These are phyloP conservation scores for Stagonosporopsis vannaccii DNA, from an alignment of 2,329 filamentous ascomycete species.

Conservation along the genomic window DNA sequence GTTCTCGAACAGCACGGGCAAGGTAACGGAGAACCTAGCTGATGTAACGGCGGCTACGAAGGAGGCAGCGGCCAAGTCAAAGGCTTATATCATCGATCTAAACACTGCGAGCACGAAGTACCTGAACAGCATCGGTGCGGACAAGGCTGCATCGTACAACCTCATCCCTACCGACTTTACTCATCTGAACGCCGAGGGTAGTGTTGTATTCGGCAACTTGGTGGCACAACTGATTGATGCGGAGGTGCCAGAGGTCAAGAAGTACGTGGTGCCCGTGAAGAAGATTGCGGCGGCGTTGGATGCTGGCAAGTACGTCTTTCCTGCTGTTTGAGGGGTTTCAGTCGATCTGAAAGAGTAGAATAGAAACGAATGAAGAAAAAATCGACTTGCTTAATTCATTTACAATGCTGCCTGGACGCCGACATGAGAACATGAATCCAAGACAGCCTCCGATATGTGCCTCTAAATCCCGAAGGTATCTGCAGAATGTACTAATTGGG, in stretches of 20 bases:
- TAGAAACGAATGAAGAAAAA: too few relatives aligned
- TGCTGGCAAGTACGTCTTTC: constrained; percentile 23
- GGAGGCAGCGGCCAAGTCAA: constrained; percentile 52
- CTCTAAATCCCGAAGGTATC: constrained; percentile 11
- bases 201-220: constrained; percentile 34
- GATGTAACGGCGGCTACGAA: constrained; percentile 56
- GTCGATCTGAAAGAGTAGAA: too few relatives aligned
- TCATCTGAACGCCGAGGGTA: constrained; percentile 30
- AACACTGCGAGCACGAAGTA: constrained; percentile 60
- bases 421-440: not conserved
- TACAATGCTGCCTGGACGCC: constrained; percentile 6
- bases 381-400: not conserved
- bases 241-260: constrained; percentile 13
- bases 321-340: constrained; percentile 3
- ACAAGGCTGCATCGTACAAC: constrained; percentile 59
- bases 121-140: constrained; percentile 59
- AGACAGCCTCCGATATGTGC: not conserved
- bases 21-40: constrained; percentile 56
- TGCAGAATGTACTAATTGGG: not conserved
- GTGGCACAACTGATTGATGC: constrained; percentile 27
- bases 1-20: constrained; percentile 49
- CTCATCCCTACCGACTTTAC: constrained; percentile 39
- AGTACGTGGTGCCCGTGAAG: constrained; percentile 24
- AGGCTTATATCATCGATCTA: constrained; percentile 57
- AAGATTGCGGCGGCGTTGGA: constrained; percentile 21